Base-by-base conservation (phyloP, 306 rosid genomes). In the Quercus alba region DNA sequence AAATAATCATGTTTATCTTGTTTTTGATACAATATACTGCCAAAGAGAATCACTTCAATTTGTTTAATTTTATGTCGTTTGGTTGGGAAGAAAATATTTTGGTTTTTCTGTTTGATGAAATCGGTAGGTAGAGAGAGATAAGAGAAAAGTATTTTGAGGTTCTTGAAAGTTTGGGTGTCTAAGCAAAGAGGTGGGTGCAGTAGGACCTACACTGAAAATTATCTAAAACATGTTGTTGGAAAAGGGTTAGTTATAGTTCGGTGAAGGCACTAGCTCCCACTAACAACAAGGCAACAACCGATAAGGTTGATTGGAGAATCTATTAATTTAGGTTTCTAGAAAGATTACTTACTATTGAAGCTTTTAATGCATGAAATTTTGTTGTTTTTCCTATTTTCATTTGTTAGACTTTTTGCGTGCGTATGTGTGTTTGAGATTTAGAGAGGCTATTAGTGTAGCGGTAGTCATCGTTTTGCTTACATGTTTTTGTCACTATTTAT, bases 221-320 rank as follows among this genome's bases (percentile, higher is more conserved):
- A 75, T 81, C 70, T 72, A 83, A 69, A 78, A 25, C 73, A 46
- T 46, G 61, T 14, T 63, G 82, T 81, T 82, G 57, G 77, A 70
- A 78, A 72, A 70, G 80, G 72, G 89, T 85, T 81, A 26, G 82
- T 82, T 84, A 49, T 49, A 81, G 90, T 92, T 85, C 83, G 91
- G 86, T 80, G 82, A 62, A 75, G 69, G 75, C 73, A 70, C 80
- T 41, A 57, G 67, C 59, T 73, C 77, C 80, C 75, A 79, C 89
- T 84, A 61, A 84, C 90, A 86, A 76, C 85, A 86, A 75, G 54
- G 54, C 90, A 84, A 76, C 85, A 84, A 75, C 79, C 59, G 77
- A 77, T 78, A 31, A 19, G 55, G 20, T 75, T 75, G 63, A 72
- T 14, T 72, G 38, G 59, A 68, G 49, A 68, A 68, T n/a, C n/a